Evolutionary conservation across 345 rosid species (phyloP).

Genomic region (Hibiscus trionum): DNA sequence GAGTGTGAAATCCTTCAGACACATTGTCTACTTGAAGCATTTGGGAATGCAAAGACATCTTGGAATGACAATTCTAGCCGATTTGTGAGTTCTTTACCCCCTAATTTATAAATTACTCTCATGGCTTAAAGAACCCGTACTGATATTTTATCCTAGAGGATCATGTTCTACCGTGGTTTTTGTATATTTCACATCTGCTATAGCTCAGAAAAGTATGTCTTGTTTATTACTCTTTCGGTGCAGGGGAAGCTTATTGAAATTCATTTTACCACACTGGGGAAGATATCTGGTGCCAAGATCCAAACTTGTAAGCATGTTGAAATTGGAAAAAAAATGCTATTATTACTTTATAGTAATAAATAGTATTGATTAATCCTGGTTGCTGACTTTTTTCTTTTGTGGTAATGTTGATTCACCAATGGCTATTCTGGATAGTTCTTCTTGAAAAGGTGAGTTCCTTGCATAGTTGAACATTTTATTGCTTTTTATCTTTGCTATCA

Average conservation of each 20-base stretch:
- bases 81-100: constrained; percentile 52
- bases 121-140: background rate
- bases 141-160: background rate
- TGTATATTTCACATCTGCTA: background rate
- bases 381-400: constrained; percentile 24
- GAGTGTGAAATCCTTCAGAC: constrained; percentile 64
- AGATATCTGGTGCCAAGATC: constrained; percentile 78
- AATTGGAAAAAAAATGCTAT: constrained; percentile 7
- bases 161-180: background rate
- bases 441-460: constrained; percentile 78
- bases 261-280: constrained; percentile 69
- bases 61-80: constrained; percentile 86
- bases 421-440: constrained; percentile 45
- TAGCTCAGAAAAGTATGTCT: background rate
- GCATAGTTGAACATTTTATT: constrained; percentile 14
- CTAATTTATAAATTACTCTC: background rate
- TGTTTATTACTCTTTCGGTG: constrained; percentile 7
- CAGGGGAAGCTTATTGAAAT: constrained; percentile 93
- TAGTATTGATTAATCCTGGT: constrained; percentile 1
- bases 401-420: constrained; percentile 12
- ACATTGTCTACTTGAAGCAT: constrained; percentile 82
- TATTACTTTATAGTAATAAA: background rate
- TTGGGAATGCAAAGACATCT: constrained; percentile 95
- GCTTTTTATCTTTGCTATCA: constrained; percentile 10
- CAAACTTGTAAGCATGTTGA: constrained; percentile 65